A percentile compares a stretch with the other conserved stretches of the same genome.
phyloP scores from a whole-genome alignment of 352 stramenopile species.

The Elongisporangium prolatum region DNA sequence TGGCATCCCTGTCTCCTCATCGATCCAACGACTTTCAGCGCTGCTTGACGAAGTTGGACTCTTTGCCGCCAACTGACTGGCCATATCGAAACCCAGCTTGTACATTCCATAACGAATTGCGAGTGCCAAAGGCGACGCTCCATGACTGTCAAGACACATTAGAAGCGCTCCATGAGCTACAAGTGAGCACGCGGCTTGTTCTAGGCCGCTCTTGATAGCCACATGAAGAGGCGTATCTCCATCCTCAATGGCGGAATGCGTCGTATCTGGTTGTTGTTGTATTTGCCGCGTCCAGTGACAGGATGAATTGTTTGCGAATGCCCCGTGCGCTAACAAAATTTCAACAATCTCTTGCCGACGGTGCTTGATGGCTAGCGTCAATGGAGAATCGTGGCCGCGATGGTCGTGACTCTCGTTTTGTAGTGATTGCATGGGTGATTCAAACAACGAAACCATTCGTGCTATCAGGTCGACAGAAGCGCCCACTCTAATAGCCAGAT shows the following conservation, averaged over 20 bases:
- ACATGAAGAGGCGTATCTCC: constrained; percentile 49
- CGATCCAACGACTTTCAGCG: constrained; percentile 26
- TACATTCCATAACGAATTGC: constrained; percentile 65
- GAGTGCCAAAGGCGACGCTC: constrained; percentile 35
- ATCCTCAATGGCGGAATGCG: constrained; percentile 9
- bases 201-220: constrained; percentile 48
- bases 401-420: constrained; percentile 21
- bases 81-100: constrained; percentile 24
- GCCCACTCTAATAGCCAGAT: constrained; percentile 60
- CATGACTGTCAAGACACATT: constrained; percentile 29
- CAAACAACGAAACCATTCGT: constrained; percentile 24
- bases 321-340: constrained; percentile 33
- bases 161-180: constrained; percentile 44
- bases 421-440: constrained; percentile 2
- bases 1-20: constrained; percentile 38
- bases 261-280: neutral
- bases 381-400: constrained; percentile 43
- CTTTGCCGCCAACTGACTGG: constrained; percentile 1
- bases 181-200: constrained; percentile 32
- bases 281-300: constrained; percentile 15
- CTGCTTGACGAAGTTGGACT: constrained; percentile 3
- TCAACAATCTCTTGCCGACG: constrained; percentile 49
- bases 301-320: constrained; percentile 18
- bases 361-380: constrained; percentile 53
- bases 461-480: constrained; percentile 38